Base-by-base conservation (phyloP, 2,329 filamentous ascomycete genomes). In the Nemania diffusa region DNA sequence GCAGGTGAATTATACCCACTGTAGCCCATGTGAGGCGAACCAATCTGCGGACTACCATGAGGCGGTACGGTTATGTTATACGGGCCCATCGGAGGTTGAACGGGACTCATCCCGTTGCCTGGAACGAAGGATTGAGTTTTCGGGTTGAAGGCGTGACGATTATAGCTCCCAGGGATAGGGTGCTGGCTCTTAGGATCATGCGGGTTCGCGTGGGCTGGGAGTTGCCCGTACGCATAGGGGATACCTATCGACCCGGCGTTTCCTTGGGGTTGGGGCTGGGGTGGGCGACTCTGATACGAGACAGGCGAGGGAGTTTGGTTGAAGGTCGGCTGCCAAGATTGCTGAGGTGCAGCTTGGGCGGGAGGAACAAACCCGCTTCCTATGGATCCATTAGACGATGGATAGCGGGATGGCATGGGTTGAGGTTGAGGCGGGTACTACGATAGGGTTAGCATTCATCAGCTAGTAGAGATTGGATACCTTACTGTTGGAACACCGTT, bases 41-140 rank as follows among this genome's bases (percentile, higher is more conserved):
- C 81, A 53, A 88, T 80, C 71, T 87, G 85, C 37, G 85, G 84
- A 69, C 85, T 87, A 48, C 84, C 80, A 68, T 86, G 85, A 44
- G 82, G 51, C 20, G 61, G 83, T 44, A 81, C 82, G 8, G 80
- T 80, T 37, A 83, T 83, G 50, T 79, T 83, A 68, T 84, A 88
- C 0, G 82, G 81, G 17, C 81, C 82, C 68, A 83, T 80, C 5
- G 84, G 81, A 34, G 81, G 80, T 46, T 83, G 84, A 70, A 84
- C 81, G 3, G 84, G 81, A 32, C 81, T 79, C 77, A 86, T 83
- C 27, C 83, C 81, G 69, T 79, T 83, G 68, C 87, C 83, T 1
- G 95, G 95, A 26, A 97, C 88, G 79, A 98, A 97, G 0, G 94
- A 92, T 76, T 97, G 92, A 17, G 92, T 97, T 81, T 97, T 94